These are phyloP conservation scores for Mucor piriformis DNA, from an alignment of 371 early-diverging fungal genomes.

Conservation along the genomic window DNA sequence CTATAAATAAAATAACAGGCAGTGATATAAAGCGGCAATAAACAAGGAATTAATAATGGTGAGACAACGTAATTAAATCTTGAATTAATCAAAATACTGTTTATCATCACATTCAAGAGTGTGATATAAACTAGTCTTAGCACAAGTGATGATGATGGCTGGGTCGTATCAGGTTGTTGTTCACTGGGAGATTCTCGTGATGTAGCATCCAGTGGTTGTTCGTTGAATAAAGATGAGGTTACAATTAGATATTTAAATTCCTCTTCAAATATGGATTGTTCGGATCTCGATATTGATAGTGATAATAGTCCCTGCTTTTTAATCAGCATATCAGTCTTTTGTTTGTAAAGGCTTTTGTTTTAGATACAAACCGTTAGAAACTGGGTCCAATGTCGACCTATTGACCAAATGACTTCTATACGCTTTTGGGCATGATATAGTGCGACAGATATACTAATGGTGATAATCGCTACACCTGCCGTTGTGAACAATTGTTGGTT, in stretches of 20 bases:
- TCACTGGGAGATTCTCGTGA: no score
- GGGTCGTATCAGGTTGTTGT: neutral
- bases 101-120: neutral
- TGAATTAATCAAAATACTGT: neutral
- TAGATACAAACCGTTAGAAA: neutral
- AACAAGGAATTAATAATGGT: neutral
- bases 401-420: neutral
- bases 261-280: slow-evolving; percentile 68
- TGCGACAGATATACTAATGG: neutral
- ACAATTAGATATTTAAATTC: slow-evolving; percentile 68
- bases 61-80: neutral
- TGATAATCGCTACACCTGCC: neutral
- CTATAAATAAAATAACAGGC: slow-evolving; percentile 21
- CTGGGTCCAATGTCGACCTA: neutral
- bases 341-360: no score
- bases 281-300: slow-evolving; percentile 46
- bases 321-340: no score
- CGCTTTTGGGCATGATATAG: neutral
- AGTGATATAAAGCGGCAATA: neutral
- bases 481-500: neutral
- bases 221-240: slow-evolving; percentile 66
- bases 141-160: neutral
- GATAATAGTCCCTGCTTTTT: slow-evolving; percentile 31
- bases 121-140: neutral
- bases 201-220: slow-evolving; percentile 17